Percentiles rank a stretch among this genome's conserved stretches.
Evolutionary conservation across 345 rosid genomes (phyloP).

Genomic region (Moringa oleifera): DNA sequence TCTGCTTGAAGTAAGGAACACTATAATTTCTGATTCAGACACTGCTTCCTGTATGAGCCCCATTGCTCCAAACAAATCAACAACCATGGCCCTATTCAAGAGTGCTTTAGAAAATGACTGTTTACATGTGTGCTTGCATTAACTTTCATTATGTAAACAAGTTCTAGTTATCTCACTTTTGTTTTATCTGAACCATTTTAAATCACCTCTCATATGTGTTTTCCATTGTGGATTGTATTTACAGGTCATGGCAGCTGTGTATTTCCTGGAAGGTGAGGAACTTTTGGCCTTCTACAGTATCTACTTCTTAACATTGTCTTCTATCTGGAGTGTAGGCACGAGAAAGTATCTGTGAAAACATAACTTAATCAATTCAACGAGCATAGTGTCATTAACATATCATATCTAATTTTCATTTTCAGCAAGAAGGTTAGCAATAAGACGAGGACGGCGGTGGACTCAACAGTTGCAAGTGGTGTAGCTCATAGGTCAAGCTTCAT

Average conservation of each 20-base stretch:
- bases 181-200: neutral
- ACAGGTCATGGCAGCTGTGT: conserved; percentile 91
- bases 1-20: conserved; percentile 11
- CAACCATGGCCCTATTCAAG: conserved; percentile 4
- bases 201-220: conserved; percentile 10
- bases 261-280: conserved; percentile 89
- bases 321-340: neutral
- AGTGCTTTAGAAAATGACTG: conserved; percentile 12
- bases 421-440: conserved; percentile 68
- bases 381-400: neutral
- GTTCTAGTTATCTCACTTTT: too few relatives aligned
- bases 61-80: conserved; percentile 7
- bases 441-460: conserved; percentile 55
- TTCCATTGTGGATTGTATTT: conserved; percentile 11
- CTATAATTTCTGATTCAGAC: conserved; percentile 12
- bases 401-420: conserved; percentile 21
- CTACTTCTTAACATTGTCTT: neutral
- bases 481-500: conserved; percentile 27
- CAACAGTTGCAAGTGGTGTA: conserved; percentile 43
- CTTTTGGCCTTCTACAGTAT: neutral
- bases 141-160: conserved; percentile 12
- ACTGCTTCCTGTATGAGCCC: conserved; percentile 16
- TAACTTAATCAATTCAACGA: neutral
- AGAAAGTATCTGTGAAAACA: neutral
- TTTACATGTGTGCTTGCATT: conserved; percentile 8